Conservation (phyloP, 2,329 filamentous ascomycete genomes). For the Setomelanomma holmii region DNA sequence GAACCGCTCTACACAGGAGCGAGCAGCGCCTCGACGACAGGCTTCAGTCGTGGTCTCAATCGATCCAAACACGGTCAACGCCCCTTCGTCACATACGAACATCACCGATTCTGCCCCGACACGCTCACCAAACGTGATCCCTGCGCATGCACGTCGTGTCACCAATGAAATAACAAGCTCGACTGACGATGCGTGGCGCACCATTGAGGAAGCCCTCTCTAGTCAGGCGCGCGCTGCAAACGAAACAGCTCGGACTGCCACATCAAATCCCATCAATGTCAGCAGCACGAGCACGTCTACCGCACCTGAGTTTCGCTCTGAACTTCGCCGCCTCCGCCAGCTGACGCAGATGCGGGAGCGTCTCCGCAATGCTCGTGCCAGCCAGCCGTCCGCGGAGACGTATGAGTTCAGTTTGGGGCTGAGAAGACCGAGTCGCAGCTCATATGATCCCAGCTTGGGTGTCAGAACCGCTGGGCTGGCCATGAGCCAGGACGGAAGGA, state of each 20-base stretch:
- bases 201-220: slow-evolving; percentile 56
- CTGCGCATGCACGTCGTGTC: slow-evolving; percentile 40
- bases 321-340: slow-evolving; percentile 45
- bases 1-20: slow-evolving; percentile 25
- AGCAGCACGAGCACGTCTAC: slow-evolving; percentile 26
- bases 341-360: slow-evolving; percentile 47
- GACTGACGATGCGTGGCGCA: slow-evolving; percentile 55
- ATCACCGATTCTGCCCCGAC: slow-evolving; percentile 40
- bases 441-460: slow-evolving; percentile 44
- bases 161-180: slow-evolving; percentile 40
- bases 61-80: slow-evolving; percentile 34
- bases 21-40: slow-evolving; percentile 45
- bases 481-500: slow-evolving; percentile 57
- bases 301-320: slow-evolving; percentile 40
- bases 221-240: slow-evolving; percentile 37
- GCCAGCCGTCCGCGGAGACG: slow-evolving; percentile 27
- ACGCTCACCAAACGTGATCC: slow-evolving; percentile 38
- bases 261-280: slow-evolving; percentile 10
- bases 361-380: slow-evolving; percentile 42
- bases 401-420: slow-evolving; percentile 37
- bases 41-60: slow-evolving; percentile 50
- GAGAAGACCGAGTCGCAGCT: slow-evolving; percentile 29
- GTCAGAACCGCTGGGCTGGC: slow-evolving; percentile 57
- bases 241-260: slow-evolving; percentile 11
- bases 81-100: slow-evolving; percentile 25